Evolutionary conservation across 2,329 filamentous ascomycete genomes (phyloP).

Genomic region (Colletotrichum truncatum): DNA sequence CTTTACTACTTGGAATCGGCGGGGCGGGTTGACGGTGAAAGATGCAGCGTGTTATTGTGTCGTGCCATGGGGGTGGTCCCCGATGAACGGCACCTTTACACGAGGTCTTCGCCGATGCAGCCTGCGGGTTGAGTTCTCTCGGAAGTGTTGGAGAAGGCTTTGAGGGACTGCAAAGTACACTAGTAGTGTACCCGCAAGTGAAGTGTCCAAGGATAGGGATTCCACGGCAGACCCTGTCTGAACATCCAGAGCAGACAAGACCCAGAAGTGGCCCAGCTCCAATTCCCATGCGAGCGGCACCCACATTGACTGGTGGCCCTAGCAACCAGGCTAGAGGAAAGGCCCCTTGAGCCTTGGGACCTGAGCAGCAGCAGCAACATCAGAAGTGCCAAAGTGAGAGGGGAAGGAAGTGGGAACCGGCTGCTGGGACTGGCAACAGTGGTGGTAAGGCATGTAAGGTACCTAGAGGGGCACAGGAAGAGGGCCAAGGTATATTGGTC

Average conservation of each 20-base stretch:
- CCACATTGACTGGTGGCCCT: background rate
- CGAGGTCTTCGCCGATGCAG: background rate
- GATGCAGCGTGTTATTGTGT: background rate
- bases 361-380: background rate
- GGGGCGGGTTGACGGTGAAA: background rate
- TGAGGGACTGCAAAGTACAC: background rate
- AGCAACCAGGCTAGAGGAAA: background rate
- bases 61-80: background rate
- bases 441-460: slow-evolving; percentile 3
- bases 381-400: background rate
- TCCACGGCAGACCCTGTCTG: background rate
- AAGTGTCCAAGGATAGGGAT: background rate
- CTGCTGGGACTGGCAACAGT: background rate
- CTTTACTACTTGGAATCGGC: too few relatives aligned
- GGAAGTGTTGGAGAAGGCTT: background rate
- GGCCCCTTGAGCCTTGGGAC: background rate
- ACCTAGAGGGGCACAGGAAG: background rate
- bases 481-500: background rate
- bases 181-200: background rate
- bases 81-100: background rate
- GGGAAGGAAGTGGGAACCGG: background rate
- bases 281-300: slow-evolving; percentile 21
- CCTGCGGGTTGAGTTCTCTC: background rate
- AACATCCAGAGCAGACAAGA: slow-evolving; percentile 15
- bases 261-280: background rate